Evolutionary conservation across 305 asterid genomes (phyloP), one percentile per base, ranked within the genome.

Genomic region (Fraxinus baroniana): DNA sequence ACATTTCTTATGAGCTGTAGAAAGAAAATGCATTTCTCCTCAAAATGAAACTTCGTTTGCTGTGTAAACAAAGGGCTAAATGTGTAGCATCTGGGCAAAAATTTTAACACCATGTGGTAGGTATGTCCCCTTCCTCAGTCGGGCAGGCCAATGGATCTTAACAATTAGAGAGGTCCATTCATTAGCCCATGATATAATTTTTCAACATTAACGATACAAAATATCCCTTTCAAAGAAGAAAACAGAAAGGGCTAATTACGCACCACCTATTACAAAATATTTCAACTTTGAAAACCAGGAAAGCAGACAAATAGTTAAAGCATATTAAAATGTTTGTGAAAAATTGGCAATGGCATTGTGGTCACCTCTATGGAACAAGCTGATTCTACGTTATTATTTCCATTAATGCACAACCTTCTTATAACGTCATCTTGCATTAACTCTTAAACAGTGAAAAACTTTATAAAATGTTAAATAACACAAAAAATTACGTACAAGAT

Each of bases 401-500:
- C 18, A 9, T 24, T 28, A 2, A 68, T 68, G n/a, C 18, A 7
- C 0, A 2, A 3, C 3, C 36, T 28, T 68, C 37, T 68, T 9
- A 28, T 68, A 9, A 68, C 0, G 20, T 28, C 8, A 28, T 68
- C 74, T 68, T 68, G 37, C 74, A 68, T 68, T 9, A 9, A 28
- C 36, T 24, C 36, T 1, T 28, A 26, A 28, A 68, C 13, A 13
- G 20, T 28, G 20, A 26, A 68, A 68, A 68, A 28, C 15, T 0
- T 30, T 2, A 26, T 26, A 66, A 66, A 26, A 7, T 3, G 33
- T 12, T 66, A 13, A n/a, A 46, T 13, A 46, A 8, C 3, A 9
- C 32, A 10, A 26, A 66, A 26, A 36, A 66, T 60, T 62, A 74
- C 86, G 26, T 85, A 87, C 90, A 52, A 85, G 88, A 78, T 87